Evolutionary conservation across 352 stramenopile species (phyloP), one percentile per base, ranked within the genome.

Genomic region (Pythium apleroticum): DNA sequence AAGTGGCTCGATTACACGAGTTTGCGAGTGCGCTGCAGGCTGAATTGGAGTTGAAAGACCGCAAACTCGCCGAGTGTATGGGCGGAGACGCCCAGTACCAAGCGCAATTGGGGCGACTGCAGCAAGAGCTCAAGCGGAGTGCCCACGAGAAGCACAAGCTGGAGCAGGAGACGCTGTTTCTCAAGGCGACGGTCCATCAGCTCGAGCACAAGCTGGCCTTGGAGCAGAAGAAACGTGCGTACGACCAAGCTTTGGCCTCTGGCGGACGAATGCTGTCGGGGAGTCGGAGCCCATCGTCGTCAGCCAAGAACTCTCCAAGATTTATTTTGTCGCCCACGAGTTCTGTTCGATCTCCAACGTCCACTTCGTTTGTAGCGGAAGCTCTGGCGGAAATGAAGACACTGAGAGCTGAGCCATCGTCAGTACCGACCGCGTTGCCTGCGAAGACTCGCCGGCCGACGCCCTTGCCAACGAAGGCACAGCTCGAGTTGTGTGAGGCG

Each of bases 161-260:
- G 17, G 74, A 86, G 49, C 76, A 90, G 53, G 76, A 88, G 41
- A 57, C 73, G 20, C 54, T 48, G 9, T 75, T 78, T n/a, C 53
- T 89, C 8, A 73, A 66, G 25, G 72, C 74, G 0, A 65, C 30
- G 0, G 67, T 75, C 0, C 73, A 81, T 14, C 57, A 78, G n/a
- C 56, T 90, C 52, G 78, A 87, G 52, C 68, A 70, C 35, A 76
- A 76, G 37, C 56, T 90, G 3, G 49, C 50, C 7, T 63, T 75
- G 20, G 77, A 88, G 30, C 75, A 86, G 55, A 75, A 76, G 4
- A 86, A 90, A 62, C 71, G 81, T 11, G 76, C 68, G 24, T 87
- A 90, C 58, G 78, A 88, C 57, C 69, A 69, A 10, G 64, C 75
- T 3, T 56, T 87, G 43, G 60, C 49, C 0, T 31, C 49, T 4